Evolutionary conservation across 495 filamentous ascomycete species (phyloP).

Genomic region (Neurospora cerealis): DNA sequence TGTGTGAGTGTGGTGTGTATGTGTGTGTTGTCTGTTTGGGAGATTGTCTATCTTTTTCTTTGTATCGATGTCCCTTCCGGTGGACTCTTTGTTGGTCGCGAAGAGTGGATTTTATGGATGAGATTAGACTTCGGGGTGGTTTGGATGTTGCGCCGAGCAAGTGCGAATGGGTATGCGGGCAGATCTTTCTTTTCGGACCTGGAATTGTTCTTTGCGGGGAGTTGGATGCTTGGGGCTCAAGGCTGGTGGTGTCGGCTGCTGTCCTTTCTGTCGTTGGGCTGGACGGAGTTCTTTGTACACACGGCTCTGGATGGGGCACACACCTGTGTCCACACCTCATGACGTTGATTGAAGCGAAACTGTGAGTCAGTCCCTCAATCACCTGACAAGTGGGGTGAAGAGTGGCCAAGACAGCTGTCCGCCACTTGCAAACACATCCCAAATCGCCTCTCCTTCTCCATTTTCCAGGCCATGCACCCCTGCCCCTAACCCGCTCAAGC

Average conservation of each 20-base stretch:
- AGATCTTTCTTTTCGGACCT: not conserved
- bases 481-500: not conserved
- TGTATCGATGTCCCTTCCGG: not conserved
- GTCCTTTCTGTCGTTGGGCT: not conserved
- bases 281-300: not conserved
- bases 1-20: not conserved
- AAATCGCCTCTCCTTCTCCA: not conserved
- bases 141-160: not conserved
- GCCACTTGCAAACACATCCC: not conserved
- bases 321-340: slow-evolving; percentile 6
- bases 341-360: slow-evolving; percentile 17
- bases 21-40: not conserved
- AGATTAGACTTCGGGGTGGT: not conserved
- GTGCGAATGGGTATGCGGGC: not conserved
- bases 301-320: not conserved
- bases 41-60: not conserved
- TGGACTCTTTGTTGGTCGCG: not conserved
- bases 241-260: not conserved
- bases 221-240: not conserved
- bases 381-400: slow-evolving; percentile 21
- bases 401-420: slow-evolving; percentile 1
- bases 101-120: not conserved
- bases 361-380: slow-evolving; percentile 22
- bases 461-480: not conserved
- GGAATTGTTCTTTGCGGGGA: not conserved